A percentile compares a stretch with the other conserved stretches of the same genome.
Evolutionary conservation across 306 rosid genomes (phyloP).

Genomic region (Vigna reflexopilosa): DNA sequence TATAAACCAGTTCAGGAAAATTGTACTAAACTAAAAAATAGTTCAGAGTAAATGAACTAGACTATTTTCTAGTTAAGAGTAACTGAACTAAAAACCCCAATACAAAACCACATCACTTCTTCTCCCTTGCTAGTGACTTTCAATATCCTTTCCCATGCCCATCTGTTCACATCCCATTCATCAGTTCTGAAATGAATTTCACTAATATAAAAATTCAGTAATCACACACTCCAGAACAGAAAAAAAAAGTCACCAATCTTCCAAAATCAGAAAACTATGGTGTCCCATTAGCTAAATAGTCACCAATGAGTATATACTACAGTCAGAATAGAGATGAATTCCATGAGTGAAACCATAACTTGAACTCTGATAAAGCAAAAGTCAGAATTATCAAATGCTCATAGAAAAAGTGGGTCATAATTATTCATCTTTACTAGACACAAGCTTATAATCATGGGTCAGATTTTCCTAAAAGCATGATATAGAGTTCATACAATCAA

Average conservation of each 20-base stretch:
- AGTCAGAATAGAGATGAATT: slow-evolving; percentile 81
- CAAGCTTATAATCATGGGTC: no score
- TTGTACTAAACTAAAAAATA: no score
- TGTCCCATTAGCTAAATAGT: slow-evolving; percentile 83
- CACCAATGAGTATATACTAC: slow-evolving; percentile 72
- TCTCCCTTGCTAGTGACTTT: slow-evolving; percentile 93
- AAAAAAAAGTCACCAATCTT: no score
- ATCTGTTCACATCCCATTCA: slow-evolving; percentile 99
- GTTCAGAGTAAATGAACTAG: no score
- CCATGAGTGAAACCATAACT: slow-evolving; percentile 81
- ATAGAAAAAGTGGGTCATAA: slow-evolving; percentile 40
- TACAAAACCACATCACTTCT: slow-evolving; percentile 40
- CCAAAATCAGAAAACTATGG: background rate
- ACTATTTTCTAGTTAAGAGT: no score
- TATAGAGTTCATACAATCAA: no score
- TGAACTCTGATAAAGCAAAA: slow-evolving; percentile 71
- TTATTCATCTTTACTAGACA: no score
- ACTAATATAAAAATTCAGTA: background rate
- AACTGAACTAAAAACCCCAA: no score
- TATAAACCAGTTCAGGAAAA: no score
- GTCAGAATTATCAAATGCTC: slow-evolving; percentile 49
- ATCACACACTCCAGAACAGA: background rate
- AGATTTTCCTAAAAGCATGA: no score
- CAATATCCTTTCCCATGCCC: slow-evolving; percentile 92
- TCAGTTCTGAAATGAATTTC: slow-evolving; percentile 84